Evolutionary conservation across 441 rosid species (phyloP), one percentile per base, ranked within the genome.

Genomic region (Pelargonium citronellum): DNA sequence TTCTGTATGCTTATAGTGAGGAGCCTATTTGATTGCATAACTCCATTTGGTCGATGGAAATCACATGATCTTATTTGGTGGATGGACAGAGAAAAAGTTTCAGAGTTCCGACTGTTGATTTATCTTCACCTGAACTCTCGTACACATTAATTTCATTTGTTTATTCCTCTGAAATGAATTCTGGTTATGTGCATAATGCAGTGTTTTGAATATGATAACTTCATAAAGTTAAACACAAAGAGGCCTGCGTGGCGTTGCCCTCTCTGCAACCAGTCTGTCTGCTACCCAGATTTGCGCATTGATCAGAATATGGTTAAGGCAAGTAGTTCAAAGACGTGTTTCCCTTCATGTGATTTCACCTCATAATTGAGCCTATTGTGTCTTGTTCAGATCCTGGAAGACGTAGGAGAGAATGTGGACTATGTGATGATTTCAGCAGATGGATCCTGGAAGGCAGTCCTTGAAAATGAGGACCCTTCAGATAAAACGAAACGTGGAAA

Each of bases 341-440:
- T 57, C 8, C 24, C 7, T 8, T 16, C 11, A 0, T 17, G 57
- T n/a, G 5, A 12, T 17, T 57, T 57, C 24, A 5, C 62, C 17
- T 16, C 62, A 7, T 57, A 57, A 57, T 57, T 57, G 62, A 57
- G 62, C 27, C 62, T 8, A 15, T 15, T 16, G 2, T 22, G 7
- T 57, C 17, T 6, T 57, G 24, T 57, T 57, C 62, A 57, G 62
- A 17, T 57, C 62, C 15, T 57, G 62, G 62, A 8, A 57, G 62
- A 17, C 12, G 11, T 19, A 19, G 62, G 27, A 16, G 62, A 17
- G 62, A 12, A 57, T 7, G 62, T 17, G 22, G 62, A 17, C 2
- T 19, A 57, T 57, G 62, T 57, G 62, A 57, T 57, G 62, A 57
- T 57, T 57, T 57, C 24, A 19, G 62, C 62, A 57, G 62, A 57